Base-by-base conservation (phyloP, 306 rosid genomes). In the Vigna mungo region DNA sequence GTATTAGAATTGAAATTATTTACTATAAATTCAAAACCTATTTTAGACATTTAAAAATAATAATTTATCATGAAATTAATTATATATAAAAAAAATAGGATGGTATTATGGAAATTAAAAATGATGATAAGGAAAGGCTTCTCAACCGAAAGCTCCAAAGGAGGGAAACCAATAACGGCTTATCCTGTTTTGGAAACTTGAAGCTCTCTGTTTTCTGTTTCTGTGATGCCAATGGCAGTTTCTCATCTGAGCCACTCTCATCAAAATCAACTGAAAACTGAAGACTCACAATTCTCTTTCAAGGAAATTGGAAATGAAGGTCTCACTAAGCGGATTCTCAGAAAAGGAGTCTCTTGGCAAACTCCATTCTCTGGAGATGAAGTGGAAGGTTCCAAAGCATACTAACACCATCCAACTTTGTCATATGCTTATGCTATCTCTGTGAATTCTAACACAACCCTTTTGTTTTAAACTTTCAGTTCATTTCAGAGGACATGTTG, bases 131-230 rank as follows among this genome's bases (percentile, higher is more conserved):
- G 47, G 61, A 81, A 67, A 81, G 48, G 81, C 68, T 67, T 73
- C 72, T 77, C 10, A 74, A 80, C 85, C 16, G 82, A 78, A 83
- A 69, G 72, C 41, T 39, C 12, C 68, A 66, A 56, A 66, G 88
- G 91, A 82, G 91, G 93, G 85, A 87, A 89, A 87, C 90, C 86
- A 82, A 78, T 81, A 87, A 85, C 81, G 82, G 85, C 91, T 89
- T 87, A 87, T 89, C 94, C 88, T 74, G 60, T 68, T 46, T 61
- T 56, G 48, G 63, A 62, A 81, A 67, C 64, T 53, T 47, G 30
- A 21, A 70, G 71, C 72, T 68, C 79, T 77, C 54, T 58, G 62
- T 36, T 72, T 16, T 55, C 67, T 81, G 68, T 78, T 18, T 70
- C 75, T 68, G 66, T 27, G 3, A 44, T 51, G 52, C 68, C 84